Conservation (phyloP, 805 yeast species). For the Pichia scutulata region DNA sequence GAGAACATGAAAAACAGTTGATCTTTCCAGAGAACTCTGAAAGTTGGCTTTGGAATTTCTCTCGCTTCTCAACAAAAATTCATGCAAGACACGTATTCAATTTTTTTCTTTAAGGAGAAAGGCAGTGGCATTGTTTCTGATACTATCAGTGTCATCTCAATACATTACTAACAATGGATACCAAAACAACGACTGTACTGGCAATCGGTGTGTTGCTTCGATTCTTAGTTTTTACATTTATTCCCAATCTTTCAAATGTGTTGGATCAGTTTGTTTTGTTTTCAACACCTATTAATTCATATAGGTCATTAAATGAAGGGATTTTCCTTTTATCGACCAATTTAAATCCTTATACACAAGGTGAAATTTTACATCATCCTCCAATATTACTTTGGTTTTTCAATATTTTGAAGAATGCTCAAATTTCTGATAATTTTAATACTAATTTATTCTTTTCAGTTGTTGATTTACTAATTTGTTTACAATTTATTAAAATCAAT, state of each 20-base stretch:
- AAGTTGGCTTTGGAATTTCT: background rate
- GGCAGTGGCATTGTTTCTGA: background rate
- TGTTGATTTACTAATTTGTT: constrained; percentile 53
- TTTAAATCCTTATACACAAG: constrained; percentile 59
- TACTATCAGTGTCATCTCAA: no score
- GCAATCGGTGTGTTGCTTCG: constrained; percentile 22
- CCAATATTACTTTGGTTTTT: constrained; percentile 59
- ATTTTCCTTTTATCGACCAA: constrained; percentile 49
- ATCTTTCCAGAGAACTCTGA: no score
- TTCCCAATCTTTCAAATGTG: constrained; percentile 25
- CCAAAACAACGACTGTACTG: constrained; percentile 9
- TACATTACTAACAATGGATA: constrained; percentile 4
- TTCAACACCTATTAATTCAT: constrained; percentile 70
- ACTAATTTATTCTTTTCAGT: constrained; percentile 43
- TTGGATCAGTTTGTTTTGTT: constrained; percentile 51
- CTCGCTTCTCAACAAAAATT: background rate
- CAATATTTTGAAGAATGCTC: constrained; percentile 28
- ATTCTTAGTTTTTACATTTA: constrained; percentile 19
- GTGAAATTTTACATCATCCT: constrained; percentile 82
- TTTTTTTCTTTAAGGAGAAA: no score
- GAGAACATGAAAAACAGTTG: background rate
- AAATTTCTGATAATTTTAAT: constrained; percentile 9
- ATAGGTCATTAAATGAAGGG: constrained; percentile 57
- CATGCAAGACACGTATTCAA: background rate
- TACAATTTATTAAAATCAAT: constrained; percentile 44